Conservation (phyloP, 805 yeast species). For the Candida alai region DNA sequence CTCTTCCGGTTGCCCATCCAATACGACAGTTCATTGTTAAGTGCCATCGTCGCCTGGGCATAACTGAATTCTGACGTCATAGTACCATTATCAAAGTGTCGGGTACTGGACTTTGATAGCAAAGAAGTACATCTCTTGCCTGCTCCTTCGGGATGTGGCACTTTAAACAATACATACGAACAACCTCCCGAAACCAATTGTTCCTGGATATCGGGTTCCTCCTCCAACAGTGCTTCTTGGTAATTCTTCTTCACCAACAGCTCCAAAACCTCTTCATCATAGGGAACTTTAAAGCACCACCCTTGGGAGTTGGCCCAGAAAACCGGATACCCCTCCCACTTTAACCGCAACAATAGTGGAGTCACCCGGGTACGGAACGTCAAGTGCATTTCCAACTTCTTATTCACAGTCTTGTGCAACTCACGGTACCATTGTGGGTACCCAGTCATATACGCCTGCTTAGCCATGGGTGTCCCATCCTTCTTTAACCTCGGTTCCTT, state of each 20-base stretch:
- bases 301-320: constrained; percentile 77
- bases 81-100: constrained; percentile 68
- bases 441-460: constrained; percentile 77
- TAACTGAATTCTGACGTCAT: constrained; percentile 66
- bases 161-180: constrained; percentile 50
- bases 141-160: constrained; percentile 89
- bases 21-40: constrained; percentile 78
- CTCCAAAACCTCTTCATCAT: constrained; percentile 23
- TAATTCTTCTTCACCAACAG: constrained; percentile 39
- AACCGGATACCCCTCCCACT: constrained; percentile 84
- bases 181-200: constrained; percentile 17
- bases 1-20: constrained; percentile 92
- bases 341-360: constrained; percentile 68
- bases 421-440: constrained; percentile 92
- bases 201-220: constrained; percentile 24
- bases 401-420: constrained; percentile 36
- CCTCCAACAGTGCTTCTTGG: constrained; percentile 22
- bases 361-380: constrained; percentile 72
- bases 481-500: constrained; percentile 59
- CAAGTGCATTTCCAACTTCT: constrained; percentile 46
- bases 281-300: constrained; percentile 79
- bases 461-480: constrained; percentile 62
- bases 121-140: constrained; percentile 67
- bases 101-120: constrained; percentile 70
- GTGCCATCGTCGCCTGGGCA: constrained; percentile 74